Evolutionary conservation across 495 filamentous ascomycete genomes (phyloP), one percentile per base, ranked within the genome.

Genomic region (Annulohypoxylon maeteangense): DNA sequence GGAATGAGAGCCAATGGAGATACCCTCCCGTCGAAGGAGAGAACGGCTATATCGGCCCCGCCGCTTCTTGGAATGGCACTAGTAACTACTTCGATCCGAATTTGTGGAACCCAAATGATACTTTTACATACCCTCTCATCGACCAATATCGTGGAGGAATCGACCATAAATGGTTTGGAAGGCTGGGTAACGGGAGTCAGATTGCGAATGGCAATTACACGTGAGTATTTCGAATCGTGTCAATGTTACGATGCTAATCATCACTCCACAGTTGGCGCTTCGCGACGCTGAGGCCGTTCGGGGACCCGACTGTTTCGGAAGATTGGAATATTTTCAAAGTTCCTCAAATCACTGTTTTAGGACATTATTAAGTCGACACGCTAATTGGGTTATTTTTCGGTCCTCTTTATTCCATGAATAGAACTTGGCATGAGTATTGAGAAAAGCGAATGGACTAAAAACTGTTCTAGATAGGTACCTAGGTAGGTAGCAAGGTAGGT

Each of bases 201-300:
- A 75, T 73, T n/a, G 69, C 73, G 2, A 60, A 69, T n/a, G 78
- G 78, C 1, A 70, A 72, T 47, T 78, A 80, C 69, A 71, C 62
- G 68, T 66, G 58, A 66, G 68, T 54, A n/a, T 5, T 20, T n/a
- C 54, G 14, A 18, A 32, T 12, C 25, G 7, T 8, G 11, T 53
- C 14, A n/a, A 40, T 40, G 7, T 8, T 18, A 22, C 12, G 5
- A n/a, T 64, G 4, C 50, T 55, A 31, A 64, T 22, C 1, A 44
- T 4, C 0, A 23, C 18, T 55, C 14, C 16, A 32, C 25, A 55
- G 61, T 20, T 64, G 66, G 66, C 66, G 66, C 12, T 68, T 70
- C 25, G 71, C 71, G 18, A 57, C 62, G 45, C 62, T 70, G 4
- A 67, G 38, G 20, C 67, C 67, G 4, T 60, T 74, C 7, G 71